Evolutionary conservation across 2,329 filamentous ascomycete species (phyloP), one percentile per base, ranked within the genome.

Genomic region (Plectosphaerella plurivora): DNA sequence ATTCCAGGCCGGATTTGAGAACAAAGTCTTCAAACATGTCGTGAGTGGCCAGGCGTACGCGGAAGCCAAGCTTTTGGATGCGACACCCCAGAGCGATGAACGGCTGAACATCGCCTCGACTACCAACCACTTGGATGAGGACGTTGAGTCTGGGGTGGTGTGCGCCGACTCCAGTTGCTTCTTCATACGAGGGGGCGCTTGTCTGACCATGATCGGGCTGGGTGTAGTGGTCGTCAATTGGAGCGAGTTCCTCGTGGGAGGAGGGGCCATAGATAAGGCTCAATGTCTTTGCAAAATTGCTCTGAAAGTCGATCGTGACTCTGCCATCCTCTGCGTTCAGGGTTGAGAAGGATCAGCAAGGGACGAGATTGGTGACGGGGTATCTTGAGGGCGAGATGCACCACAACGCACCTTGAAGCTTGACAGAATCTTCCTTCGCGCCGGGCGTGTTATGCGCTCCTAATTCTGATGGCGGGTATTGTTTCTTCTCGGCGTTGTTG

Each of bases 21-120:
- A 82, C 76, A 36, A 82, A 80, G 7, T 69, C 61, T 45, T 71
- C 66, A 51, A 82, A 82, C 2, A 74, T 75, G 53, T 74, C 71
- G 51, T 77, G 74, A 5, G 74, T 77, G 2, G 73, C 73, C 4
- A 77, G 59, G 1, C 74, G 67, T 1, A 77, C 68, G 2, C 73
- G 65, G 60, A 76, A 74, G 2, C 72, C 71, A 49, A 70, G 59
- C 24, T 61, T 63, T 51, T 71, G 63, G 1, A 79, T 60, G 15
- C 67, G 71, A 33, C 67, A 70, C 0, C 73, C 75, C 1, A 78
- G 57, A 0, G 73, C 74, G 47, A 78, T 63, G 52, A 79, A 78
- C 0, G 75, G 76, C 51, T 78, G 75, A 0, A 78, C 72, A 56
- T 78, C 75, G 48, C 54, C 56, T 16, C 56, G 51, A 35, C 56